These are phyloP conservation scores for Calocera cornea DNA, from an alignment of 768 basidiomycete genomes.

Conservation along the genomic window DNA sequence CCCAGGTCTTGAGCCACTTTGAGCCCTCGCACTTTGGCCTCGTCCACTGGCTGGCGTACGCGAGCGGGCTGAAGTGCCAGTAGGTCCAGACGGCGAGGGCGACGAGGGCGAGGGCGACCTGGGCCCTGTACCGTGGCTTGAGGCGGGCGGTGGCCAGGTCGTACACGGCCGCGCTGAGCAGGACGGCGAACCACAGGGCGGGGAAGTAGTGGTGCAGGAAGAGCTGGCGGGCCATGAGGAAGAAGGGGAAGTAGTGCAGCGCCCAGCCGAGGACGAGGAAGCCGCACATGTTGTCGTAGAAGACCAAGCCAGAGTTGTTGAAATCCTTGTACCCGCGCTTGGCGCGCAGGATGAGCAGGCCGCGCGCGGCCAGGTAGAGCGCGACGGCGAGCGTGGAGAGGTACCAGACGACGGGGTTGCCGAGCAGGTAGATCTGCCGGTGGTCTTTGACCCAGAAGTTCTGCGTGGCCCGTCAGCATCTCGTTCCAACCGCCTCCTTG, in stretches of 20 bases:
- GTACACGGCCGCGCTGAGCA: slow-evolving; percentile 62
- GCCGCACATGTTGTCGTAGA: slow-evolving; percentile 73
- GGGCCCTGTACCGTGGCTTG: slow-evolving; percentile 59
- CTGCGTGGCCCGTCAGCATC: slow-evolving; percentile 29
- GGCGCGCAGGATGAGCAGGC: slow-evolving; percentile 69
- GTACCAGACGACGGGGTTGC: slow-evolving; percentile 93
- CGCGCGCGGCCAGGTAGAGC: slow-evolving; percentile 55
- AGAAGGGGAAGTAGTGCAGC: slow-evolving; percentile 94
- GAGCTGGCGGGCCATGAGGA: slow-evolving; percentile 89
- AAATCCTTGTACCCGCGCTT: slow-evolving; percentile 89
- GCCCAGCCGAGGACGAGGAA: slow-evolving; percentile 89
- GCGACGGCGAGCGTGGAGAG: slow-evolving; percentile 57
- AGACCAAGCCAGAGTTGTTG: slow-evolving; percentile 34
- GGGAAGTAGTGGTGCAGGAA: slow-evolving; percentile 99
- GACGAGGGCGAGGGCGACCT: slow-evolving; percentile 62
- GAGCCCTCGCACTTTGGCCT: slow-evolving; percentile 57
- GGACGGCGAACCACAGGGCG: slow-evolving; percentile 83
- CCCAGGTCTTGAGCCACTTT: slow-evolving; percentile 89
- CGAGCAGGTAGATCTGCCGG: slow-evolving; percentile 86
- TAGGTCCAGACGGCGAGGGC: slow-evolving; percentile 69
- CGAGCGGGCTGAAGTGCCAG: slow-evolving; percentile 61
- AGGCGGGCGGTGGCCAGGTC: slow-evolving; percentile 73
- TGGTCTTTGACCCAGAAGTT: slow-evolving; percentile 99
- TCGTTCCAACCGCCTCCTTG: no score
- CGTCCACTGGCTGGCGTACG: slow-evolving; percentile 83